phyloP scores from a whole-genome alignment of 805 yeast genomes.

The Lachancea thermotolerans region DNA sequence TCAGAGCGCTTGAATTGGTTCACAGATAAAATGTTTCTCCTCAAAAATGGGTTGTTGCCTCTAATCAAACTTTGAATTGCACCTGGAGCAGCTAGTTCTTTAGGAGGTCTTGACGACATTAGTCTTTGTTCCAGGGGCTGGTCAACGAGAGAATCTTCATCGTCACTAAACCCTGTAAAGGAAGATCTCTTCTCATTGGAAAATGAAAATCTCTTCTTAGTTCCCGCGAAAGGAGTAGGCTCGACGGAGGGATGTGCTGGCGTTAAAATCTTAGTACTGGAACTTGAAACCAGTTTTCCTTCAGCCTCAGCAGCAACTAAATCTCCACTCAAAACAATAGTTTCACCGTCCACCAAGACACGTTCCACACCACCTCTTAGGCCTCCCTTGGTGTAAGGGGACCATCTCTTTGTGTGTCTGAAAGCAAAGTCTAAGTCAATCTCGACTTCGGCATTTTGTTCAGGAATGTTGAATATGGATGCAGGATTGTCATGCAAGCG shows the following conservation, averaged over 20 bases:
- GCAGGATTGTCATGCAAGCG: constrained; percentile 79
- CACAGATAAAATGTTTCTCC: constrained; percentile 83
- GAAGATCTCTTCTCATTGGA: constrained; percentile 37
- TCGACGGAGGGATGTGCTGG: constrained; percentile 27
- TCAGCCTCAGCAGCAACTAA: constrained; percentile 51
- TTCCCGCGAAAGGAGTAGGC: constrained; percentile 21
- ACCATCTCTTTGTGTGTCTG: constrained; percentile 46
- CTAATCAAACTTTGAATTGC: constrained; percentile 74
- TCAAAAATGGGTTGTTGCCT: constrained; percentile 80
- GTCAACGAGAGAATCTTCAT: constrained; percentile 51
- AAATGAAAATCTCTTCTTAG: constrained; percentile 46
- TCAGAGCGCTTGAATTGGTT: constrained; percentile 82
- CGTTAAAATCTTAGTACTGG: constrained; percentile 35
- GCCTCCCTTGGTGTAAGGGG: constrained; percentile 47
- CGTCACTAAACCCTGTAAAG: constrained; percentile 34
- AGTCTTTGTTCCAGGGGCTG: constrained; percentile 43
- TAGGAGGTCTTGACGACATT: constrained; percentile 67
- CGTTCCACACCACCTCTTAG: constrained; percentile 83
- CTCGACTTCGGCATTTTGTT: constrained; percentile 73
- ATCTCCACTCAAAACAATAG: constrained; percentile 80
- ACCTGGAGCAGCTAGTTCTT: constrained; percentile 67
- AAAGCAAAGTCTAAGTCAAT: constrained; percentile 59
- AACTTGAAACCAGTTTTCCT: constrained; percentile 52
- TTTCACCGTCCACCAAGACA: constrained; percentile 69
- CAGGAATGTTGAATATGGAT: constrained; percentile 74